phyloP scores from a whole-genome alignment of 164 flowering plant species.

The Vitis cinerea region DNA sequence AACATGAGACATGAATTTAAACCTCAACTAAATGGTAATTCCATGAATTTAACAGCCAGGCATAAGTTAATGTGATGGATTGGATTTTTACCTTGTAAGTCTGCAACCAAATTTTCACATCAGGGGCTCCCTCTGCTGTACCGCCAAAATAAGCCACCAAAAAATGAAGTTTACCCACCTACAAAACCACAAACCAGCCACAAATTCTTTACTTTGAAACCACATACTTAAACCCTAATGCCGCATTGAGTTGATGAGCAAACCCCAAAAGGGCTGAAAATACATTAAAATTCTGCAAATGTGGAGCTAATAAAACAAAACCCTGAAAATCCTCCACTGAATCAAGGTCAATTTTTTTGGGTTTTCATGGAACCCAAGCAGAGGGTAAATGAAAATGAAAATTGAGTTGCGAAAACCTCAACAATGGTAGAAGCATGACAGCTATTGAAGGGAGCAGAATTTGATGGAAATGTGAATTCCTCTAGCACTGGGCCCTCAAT shows the following conservation, averaged over 20 bases:
- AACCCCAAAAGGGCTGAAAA: too few species aligned
- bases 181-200: slow-evolving; percentile 11
- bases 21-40: not conserved
- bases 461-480: slow-evolving; percentile 71
- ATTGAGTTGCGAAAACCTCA: slow-evolving; percentile 47
- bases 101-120: slow-evolving; percentile 94
- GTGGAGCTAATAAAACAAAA: too few species aligned
- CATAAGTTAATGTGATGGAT: too few species aligned
- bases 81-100: slow-evolving; percentile 50
- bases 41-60: too few species aligned
- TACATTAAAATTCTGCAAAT: too few species aligned
- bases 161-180: slow-evolving; percentile 73
- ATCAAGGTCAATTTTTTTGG: too few species aligned
- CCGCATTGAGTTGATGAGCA: too few species aligned
- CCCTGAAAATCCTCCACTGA: too few species aligned
- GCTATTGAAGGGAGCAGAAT: slow-evolving; percentile 71
- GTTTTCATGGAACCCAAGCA: not conserved
- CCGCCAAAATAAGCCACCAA: slow-evolving; percentile 95
- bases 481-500: slow-evolving; percentile 31
- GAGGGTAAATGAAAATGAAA: not conserved
- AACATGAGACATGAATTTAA: not conserved
- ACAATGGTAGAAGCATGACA: slow-evolving; percentile 98
- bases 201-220: not conserved
- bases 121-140: slow-evolving; percentile 77
- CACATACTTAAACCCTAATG: too few species aligned